Conservation (phyloP, 768 basidiomycete species). For the Tylopilus vinaceipallidus region DNA sequence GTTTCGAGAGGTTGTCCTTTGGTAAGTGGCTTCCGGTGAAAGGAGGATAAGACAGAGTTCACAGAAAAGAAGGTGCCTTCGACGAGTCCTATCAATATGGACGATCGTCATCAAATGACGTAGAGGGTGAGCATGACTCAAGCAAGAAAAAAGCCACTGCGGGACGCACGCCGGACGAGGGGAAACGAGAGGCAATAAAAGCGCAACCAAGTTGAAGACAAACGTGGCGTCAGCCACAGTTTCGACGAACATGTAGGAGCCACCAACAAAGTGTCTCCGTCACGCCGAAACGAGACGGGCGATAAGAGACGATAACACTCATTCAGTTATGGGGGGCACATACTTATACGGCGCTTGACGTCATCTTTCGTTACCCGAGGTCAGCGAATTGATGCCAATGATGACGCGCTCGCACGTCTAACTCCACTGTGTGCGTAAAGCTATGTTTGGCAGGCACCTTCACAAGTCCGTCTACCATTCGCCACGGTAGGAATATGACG, state of each 20-base stretch:
- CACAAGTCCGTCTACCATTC: not conserved
- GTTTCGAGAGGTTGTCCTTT: not conserved
- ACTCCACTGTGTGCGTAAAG: not conserved
- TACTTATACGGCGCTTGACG: not conserved
- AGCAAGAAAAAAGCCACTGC: too few species aligned
- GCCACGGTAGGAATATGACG: conserved; percentile 6
- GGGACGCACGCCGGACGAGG: not conserved
- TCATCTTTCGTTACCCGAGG: not conserved
- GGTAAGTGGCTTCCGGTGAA: not conserved
- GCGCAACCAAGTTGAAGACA: not conserved
- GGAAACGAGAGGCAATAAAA: not conserved
- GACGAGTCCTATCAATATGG: not conserved
- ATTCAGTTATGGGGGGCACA: not conserved
- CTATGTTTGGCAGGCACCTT: not conserved
- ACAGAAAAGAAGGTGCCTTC: too few species aligned
- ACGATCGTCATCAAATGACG: not conserved
- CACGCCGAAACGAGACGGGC: not conserved
- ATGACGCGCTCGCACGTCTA: too few species aligned
- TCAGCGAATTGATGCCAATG: too few species aligned
- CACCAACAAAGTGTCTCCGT: too few species aligned
- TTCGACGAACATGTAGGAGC: not conserved
- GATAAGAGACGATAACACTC: not conserved
- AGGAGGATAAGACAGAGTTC: too few species aligned
- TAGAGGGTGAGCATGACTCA: not conserved
- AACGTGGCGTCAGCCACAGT: not conserved